A percentile compares a stretch with the other conserved stretches of the same genome.
phyloP scores from a whole-genome alignment of 306 rosid genomes.

The Potentilla sterilis region DNA sequence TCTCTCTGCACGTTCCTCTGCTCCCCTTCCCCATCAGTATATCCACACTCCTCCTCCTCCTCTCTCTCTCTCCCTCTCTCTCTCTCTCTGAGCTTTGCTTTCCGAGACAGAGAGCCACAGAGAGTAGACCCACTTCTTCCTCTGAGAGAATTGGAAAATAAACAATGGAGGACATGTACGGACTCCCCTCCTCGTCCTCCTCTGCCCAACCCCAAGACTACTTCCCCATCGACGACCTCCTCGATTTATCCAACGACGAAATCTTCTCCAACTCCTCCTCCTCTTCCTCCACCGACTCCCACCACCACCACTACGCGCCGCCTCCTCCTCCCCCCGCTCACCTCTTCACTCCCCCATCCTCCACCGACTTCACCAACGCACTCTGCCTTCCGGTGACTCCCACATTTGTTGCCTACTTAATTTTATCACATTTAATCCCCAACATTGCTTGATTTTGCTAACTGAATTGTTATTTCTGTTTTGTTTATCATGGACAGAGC shows the following conservation, averaged over 20 bases:
- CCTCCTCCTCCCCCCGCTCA: not conserved
- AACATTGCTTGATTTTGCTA: no score
- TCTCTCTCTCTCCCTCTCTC: conserved; percentile 5
- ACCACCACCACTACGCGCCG: not conserved
- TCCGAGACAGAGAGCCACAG: not conserved
- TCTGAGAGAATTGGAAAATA: not conserved
- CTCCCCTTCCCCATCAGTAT: conserved; percentile 27
- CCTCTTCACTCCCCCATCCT: not conserved
- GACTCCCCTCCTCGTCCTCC: not conserved
- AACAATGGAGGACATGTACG: conserved; percentile 27
- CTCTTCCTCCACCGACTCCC: conserved; percentile 16
- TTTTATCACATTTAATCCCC: no score
- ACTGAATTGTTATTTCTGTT: not conserved
- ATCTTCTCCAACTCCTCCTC: conserved; percentile 19
- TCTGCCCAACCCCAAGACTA: conserved; percentile 17
- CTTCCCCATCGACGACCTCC: conserved; percentile 43
- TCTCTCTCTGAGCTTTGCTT: conserved; percentile 6
- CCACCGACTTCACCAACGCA: conserved; percentile 33
- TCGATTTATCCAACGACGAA: conserved; percentile 36
- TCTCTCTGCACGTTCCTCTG: conserved; percentile 41
- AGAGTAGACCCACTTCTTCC: not conserved
- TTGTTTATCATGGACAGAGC: conserved; percentile 10
- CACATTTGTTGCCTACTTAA: not conserved
- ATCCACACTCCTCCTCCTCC: not conserved
- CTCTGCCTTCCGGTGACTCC: conserved; percentile 35